These are phyloP conservation scores for Beauveria caledonica DNA, from an alignment of 2,329 filamentous ascomycete genomes.

Conservation along the genomic window DNA sequence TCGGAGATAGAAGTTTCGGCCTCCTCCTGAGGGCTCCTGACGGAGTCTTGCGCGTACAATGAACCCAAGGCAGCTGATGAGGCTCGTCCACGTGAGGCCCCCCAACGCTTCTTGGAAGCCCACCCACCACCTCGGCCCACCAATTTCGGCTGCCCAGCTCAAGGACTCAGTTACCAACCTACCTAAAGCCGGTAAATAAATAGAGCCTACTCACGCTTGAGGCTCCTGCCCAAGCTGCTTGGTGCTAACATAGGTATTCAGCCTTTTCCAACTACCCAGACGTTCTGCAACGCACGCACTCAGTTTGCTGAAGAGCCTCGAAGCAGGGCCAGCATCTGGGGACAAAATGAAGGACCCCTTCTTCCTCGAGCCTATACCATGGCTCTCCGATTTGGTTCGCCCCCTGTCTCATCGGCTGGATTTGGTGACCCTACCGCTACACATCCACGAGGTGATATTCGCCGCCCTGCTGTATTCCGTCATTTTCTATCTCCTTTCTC, in stretches of 20 bases:
- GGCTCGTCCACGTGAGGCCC: conserved; percentile 10
- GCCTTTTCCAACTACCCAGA: background rate
- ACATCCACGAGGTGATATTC: conserved; percentile 67
- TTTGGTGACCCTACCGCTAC: conserved; percentile 61
- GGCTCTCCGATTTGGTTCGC: conserved; percentile 46
- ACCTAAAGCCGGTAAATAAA: too few relatives aligned
- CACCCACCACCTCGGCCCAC: conserved; percentile 13
- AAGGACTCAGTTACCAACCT: too few relatives aligned
- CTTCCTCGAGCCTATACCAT: conserved; percentile 52
- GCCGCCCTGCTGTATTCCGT: conserved; percentile 61
- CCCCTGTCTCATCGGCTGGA: conserved; percentile 55
- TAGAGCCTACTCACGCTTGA: background rate
- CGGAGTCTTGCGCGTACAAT: background rate
- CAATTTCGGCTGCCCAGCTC: conserved; percentile 5
- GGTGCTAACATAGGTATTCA: background rate
- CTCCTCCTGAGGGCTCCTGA: background rate
- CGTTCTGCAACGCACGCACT: background rate
- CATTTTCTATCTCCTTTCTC: conserved; percentile 59
- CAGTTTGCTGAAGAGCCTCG: background rate
- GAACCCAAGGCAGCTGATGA: conserved; percentile 6
- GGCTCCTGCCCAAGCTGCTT: background rate
- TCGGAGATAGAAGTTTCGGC: background rate
- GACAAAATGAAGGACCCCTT: conserved; percentile 64
- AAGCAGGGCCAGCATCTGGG: background rate
- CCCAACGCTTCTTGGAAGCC: conserved; percentile 10